Conservation (phyloP, 768 basidiomycete species). For the Suillus lakei region DNA sequence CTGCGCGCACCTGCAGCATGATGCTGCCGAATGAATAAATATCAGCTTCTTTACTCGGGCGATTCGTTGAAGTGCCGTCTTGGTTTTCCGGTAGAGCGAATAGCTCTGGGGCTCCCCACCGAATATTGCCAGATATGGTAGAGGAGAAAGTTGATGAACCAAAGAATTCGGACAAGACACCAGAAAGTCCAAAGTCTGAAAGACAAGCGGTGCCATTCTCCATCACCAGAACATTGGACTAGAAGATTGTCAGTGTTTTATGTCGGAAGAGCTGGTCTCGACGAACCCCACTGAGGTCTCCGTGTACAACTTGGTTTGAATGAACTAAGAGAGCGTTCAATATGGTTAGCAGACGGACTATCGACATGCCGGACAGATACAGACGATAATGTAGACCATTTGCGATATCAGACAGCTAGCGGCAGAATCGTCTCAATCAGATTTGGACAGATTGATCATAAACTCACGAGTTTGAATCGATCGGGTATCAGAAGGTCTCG, state of each 20-base stretch:
- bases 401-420: slow-evolving; percentile 1
- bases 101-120: slow-evolving; percentile 48
- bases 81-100: slow-evolving; percentile 20
- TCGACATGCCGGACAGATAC: background rate
- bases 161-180: slow-evolving; percentile 30
- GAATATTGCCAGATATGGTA: slow-evolving; percentile 39
- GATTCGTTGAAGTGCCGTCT: slow-evolving; percentile 17
- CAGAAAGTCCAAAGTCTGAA: slow-evolving; percentile 51
- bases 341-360: background rate
- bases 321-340: background rate
- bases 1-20: slow-evolving; percentile 6
- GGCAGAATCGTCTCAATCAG: background rate
- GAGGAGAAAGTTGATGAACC: slow-evolving; percentile 37
- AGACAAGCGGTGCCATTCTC: slow-evolving; percentile 43
- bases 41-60: slow-evolving; percentile 10
- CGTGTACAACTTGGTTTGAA: slow-evolving; percentile 8
- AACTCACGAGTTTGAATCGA: slow-evolving; percentile 24
- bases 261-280: background rate
- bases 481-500: slow-evolving; percentile 11
- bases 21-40: slow-evolving; percentile 33
- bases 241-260: slow-evolving; percentile 1
- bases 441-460: background rate
- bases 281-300: slow-evolving; percentile 13
- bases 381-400: slow-evolving; percentile 1
- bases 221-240: slow-evolving; percentile 52